phyloP scores from a whole-genome alignment of 1,284 basidiomycete species.

The Rhodotorula sp. region DNA sequence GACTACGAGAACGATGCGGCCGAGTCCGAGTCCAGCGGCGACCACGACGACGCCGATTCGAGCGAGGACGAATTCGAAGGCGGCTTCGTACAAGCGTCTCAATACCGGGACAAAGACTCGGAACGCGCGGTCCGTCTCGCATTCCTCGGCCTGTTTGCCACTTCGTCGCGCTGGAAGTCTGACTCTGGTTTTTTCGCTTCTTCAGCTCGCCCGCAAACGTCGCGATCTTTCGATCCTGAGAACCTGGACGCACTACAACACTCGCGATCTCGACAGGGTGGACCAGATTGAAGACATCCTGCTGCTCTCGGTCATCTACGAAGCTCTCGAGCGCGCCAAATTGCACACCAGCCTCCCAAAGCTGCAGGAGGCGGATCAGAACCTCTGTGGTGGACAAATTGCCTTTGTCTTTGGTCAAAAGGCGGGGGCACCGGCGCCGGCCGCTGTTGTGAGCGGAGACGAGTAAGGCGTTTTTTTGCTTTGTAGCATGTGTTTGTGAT shows the following conservation, averaged over 20 bases:
- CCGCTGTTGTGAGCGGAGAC: no score
- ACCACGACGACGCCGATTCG: slow-evolving; percentile 36
- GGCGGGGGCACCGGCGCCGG: not conserved
- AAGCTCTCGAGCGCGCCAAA: not conserved
- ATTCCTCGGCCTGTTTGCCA: no score
- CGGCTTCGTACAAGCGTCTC: slow-evolving; percentile 72
- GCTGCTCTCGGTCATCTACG: slow-evolving; percentile 29
- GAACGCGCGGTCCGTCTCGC: slow-evolving; percentile 50
- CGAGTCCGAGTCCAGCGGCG: slow-evolving; percentile 1
- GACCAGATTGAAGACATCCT: slow-evolving; percentile 35
- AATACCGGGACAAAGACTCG: slow-evolving; percentile 54
- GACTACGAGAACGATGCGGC: slow-evolving; percentile 6
- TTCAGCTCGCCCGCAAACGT: slow-evolving; percentile 68
- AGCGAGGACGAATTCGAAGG: slow-evolving; percentile 50
- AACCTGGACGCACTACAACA: slow-evolving; percentile 81
- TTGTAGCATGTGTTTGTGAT: no score
- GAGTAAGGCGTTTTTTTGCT: no score
- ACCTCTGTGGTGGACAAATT: slow-evolving; percentile 22
- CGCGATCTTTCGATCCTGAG: slow-evolving; percentile 77
- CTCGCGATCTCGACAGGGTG: slow-evolving; percentile 39
- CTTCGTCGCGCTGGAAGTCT: no score
- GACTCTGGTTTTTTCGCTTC: not conserved
- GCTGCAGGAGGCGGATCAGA: not conserved
- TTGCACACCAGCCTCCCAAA: not conserved
- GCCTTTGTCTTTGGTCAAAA: slow-evolving; percentile 39